These are phyloP conservation scores for Tuber calosporum DNA, from an alignment of 495 filamentous ascomycete genomes.

Conservation along the genomic window DNA sequence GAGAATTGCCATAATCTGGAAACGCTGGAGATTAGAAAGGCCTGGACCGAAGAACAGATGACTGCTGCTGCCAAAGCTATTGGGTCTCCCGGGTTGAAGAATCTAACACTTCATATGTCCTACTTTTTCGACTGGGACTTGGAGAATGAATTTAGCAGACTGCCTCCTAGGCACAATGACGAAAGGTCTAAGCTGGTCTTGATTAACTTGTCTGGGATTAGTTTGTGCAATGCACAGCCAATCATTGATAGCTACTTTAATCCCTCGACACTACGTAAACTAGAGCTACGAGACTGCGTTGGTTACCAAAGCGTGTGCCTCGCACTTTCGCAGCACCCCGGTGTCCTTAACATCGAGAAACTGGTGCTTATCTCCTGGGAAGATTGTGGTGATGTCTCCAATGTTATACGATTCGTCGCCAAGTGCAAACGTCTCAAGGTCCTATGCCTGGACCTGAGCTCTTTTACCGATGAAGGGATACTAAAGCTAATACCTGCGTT, in stretches of 20 bases:
- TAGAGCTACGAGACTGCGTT: not conserved
- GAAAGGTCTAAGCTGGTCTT: constrained; percentile 8
- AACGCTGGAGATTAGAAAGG: not conserved
- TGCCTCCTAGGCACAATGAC: not conserved
- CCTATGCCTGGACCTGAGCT: not conserved
- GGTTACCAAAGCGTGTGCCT: not conserved
- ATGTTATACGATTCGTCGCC: not conserved
- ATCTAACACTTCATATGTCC: not conserved
- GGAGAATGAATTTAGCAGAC: not conserved
- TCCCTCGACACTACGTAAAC: constrained; percentile 7
- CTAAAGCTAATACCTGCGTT: constrained; percentile 6
- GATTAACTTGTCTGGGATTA: constrained; percentile 2
- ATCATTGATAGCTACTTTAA: constrained; percentile 11
- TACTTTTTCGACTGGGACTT: not conserved
- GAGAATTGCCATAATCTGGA: constrained; percentile 7
- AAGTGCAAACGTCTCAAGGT: constrained; percentile 10
- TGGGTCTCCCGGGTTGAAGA: constrained; percentile 4
- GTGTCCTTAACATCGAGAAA: not conserved
- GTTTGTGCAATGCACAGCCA: not conserved
- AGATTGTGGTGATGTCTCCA: not conserved
- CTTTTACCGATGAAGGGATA: not conserved
- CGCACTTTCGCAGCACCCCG: not conserved
- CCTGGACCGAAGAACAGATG: constrained; percentile 3
- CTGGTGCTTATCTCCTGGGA: not conserved
- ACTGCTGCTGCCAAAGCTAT: not conserved